Evolutionary conservation across 2,329 filamentous ascomycete species (phyloP).

Genomic region (Aspergillus brasiliensis): DNA sequence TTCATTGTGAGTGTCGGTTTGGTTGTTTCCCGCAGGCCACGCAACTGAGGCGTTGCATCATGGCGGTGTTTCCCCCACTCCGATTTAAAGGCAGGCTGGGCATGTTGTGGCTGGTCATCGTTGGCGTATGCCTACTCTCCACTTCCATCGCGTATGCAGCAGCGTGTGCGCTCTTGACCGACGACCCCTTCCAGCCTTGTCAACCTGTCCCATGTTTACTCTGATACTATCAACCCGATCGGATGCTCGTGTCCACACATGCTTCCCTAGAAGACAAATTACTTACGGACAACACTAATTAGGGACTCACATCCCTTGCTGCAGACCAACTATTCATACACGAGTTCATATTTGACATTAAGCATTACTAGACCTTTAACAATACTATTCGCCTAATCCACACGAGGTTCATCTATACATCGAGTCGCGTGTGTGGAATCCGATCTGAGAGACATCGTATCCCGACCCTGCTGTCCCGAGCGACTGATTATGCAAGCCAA

Average conservation of each 20-base stretch:
- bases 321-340: neutral
- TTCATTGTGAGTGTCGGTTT: neutral
- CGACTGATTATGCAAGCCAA: slow-evolving; percentile 2
- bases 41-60: neutral
- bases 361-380: slow-evolving; percentile 24
- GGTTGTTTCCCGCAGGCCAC: neutral
- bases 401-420: slow-evolving; percentile 12
- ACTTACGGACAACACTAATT: neutral
- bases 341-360: slow-evolving; percentile 26
- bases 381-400: slow-evolving; percentile 9
- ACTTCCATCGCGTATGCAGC: neutral
- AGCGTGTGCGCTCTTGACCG: neutral
- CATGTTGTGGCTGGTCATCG: neutral
- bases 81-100: neutral
- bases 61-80: neutral
- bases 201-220: neutral
- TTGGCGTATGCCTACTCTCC: neutral
- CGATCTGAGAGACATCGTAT: neutral
- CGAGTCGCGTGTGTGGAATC: neutral
- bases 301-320: neutral
- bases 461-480: slow-evolving; percentile 4
- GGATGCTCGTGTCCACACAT: neutral
- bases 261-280: neutral
- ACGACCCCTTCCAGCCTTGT: neutral
- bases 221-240: neutral